Evolutionary conservation across 2,329 filamentous ascomycete genomes (phyloP).

Genomic region (Alternaria sp.): DNA sequence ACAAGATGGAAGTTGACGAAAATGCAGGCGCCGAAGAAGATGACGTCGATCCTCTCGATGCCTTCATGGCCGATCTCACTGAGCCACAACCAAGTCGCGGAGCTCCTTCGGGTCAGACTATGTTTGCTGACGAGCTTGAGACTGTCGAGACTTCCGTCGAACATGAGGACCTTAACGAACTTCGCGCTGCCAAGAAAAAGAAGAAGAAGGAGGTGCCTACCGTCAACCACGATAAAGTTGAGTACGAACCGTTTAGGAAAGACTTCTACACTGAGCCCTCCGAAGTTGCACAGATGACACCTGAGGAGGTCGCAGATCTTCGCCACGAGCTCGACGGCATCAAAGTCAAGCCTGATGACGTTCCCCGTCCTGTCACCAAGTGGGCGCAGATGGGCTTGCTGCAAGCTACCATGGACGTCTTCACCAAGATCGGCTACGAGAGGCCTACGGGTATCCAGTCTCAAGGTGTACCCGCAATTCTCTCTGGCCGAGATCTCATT

Average conservation of each 20-base stretch:
- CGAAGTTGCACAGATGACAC: conserved; percentile 81
- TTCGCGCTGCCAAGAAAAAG: conserved; percentile 72
- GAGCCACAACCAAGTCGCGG: conserved; percentile 51
- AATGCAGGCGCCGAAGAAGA: conserved; percentile 64
- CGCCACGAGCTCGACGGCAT: conserved; percentile 92
- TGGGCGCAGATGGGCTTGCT: conserved; percentile 96
- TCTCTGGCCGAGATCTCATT: conserved; percentile 94
- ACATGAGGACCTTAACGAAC: conserved; percentile 58
- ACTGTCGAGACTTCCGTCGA: conserved; percentile 68
- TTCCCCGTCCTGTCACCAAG: conserved; percentile 92
- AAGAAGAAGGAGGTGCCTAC: conserved; percentile 97
- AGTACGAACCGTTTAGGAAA: conserved; percentile 86
- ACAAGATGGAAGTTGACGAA: conserved; percentile 64
- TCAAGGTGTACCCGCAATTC: conserved; percentile 91
- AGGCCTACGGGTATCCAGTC: conserved; percentile 93
- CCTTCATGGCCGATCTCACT: conserved; percentile 83
- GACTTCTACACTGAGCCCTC: conserved; percentile 92
- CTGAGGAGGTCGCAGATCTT: conserved; percentile 81
- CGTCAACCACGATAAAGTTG: conserved; percentile 84
- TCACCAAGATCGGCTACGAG: conserved; percentile 81
- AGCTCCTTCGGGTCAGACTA: conserved; percentile 75
- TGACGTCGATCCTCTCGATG: conserved; percentile 86
- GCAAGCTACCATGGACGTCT: conserved; percentile 83
- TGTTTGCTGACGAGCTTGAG: conserved; percentile 87
- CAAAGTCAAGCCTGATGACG: conserved; percentile 77